These are phyloP conservation scores for Lithospermum erythrorhizon DNA, from an alignment of 257 asterid genomes.

Conservation along the genomic window DNA sequence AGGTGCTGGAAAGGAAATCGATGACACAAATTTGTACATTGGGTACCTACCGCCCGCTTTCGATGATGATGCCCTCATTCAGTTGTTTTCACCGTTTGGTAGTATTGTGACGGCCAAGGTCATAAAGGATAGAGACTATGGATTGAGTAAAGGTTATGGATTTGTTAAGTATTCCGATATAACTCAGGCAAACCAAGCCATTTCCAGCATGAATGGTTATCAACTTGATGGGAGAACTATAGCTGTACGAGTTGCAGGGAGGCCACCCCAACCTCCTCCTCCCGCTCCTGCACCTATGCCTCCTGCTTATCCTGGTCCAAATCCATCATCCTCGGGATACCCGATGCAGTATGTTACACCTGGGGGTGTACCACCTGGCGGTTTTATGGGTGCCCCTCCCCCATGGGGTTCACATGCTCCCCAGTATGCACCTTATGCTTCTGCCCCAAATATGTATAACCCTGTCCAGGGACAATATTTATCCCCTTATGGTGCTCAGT, in stretches of 20 bases:
- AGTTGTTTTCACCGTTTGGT: slow-evolving; percentile 28
- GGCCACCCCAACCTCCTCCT: slow-evolving; percentile 5
- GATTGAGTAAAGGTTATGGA: slow-evolving; percentile 28
- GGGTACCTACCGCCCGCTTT: slow-evolving; percentile 16
- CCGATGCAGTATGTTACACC: background rate
- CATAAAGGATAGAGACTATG: slow-evolving; percentile 20
- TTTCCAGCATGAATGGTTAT: slow-evolving; percentile 23
- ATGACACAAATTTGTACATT: slow-evolving; percentile 19
- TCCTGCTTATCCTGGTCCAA: slow-evolving; percentile 4
- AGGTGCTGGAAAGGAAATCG: slow-evolving; percentile 11
- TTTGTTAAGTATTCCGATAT: slow-evolving; percentile 21
- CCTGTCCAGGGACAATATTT: slow-evolving; percentile 5
- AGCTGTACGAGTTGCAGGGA: slow-evolving; percentile 26
- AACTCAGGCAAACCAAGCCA: slow-evolving; percentile 22
- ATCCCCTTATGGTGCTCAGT: background rate
- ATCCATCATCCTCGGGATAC: background rate
- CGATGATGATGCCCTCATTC: slow-evolving; percentile 18
- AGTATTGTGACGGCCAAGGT: slow-evolving; percentile 16
- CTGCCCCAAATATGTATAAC: background rate
- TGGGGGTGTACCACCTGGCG: background rate
- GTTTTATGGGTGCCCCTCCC: slow-evolving; percentile 1
- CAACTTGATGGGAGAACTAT: slow-evolving; percentile 19
- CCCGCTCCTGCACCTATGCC: background rate
- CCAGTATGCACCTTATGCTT: background rate
- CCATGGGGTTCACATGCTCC: slow-evolving; percentile 5